A percentile compares a stretch with the other conserved stretches of the same genome.
Evolutionary conservation across 495 filamentous ascomycete species (phyloP).

Genomic region (Lophiotrema nucula): DNA sequence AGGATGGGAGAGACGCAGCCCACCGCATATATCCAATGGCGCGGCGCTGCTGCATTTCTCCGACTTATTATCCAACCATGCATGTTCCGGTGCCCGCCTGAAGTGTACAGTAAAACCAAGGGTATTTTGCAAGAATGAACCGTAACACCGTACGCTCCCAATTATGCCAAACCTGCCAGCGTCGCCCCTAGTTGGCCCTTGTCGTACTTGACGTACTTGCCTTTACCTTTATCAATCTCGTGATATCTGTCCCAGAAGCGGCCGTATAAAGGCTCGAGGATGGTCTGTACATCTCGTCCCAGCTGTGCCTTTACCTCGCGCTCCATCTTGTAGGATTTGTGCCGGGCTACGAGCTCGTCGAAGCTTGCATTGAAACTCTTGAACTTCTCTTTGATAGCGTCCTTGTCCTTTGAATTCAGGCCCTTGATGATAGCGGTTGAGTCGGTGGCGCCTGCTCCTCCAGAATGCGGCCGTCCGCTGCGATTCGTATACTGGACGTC

Average conservation of each 20-base stretch:
- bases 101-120: constrained; percentile 17
- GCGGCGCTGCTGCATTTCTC: background rate
- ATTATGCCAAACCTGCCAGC: constrained; percentile 39
- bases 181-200: constrained; percentile 52
- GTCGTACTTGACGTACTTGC: constrained; percentile 97
- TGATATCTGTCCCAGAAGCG: constrained; percentile 98
- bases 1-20: background rate
- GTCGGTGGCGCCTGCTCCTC: constrained; percentile 61
- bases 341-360: constrained; percentile 77
- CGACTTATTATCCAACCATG: background rate
- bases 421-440: constrained; percentile 79
- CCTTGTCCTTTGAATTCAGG: constrained; percentile 83
- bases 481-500: constrained; percentile 91
- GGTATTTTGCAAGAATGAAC: constrained; percentile 27
- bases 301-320: constrained; percentile 78
- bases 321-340: constrained; percentile 80
- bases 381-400: constrained; percentile 95
- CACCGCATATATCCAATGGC: constrained; percentile 20
- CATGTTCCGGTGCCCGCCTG: too few species aligned
- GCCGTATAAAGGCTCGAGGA: constrained; percentile 90
- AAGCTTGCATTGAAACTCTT: constrained; percentile 86
- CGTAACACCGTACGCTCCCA: background rate
- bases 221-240: constrained; percentile 92
- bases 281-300: constrained; percentile 76
- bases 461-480: constrained; percentile 62